Evolutionary conservation across 164 flowering plant species (phyloP).

Genomic region (Litsea cubeba): DNA sequence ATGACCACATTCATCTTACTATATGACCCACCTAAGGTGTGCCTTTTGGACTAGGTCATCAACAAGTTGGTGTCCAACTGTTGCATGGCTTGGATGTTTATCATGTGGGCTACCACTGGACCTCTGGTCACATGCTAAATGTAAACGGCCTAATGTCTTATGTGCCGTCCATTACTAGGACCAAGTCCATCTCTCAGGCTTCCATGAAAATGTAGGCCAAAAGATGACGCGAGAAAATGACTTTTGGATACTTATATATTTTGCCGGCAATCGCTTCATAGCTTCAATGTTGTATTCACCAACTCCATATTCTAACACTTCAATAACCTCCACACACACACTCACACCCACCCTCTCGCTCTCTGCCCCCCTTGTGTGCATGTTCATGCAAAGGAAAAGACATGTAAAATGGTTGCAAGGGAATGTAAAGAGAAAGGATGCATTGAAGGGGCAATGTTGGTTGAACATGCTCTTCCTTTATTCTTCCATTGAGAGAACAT

Average conservation of each 20-base stretch:
- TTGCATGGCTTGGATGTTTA: neutral
- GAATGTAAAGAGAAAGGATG: neutral
- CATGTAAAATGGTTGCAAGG: neutral
- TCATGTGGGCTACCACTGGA: neutral
- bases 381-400: neutral
- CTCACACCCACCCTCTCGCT: neutral
- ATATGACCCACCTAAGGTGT: neutral
- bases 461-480: neutral
- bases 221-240: neutral
- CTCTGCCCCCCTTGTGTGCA: neutral
- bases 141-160: neutral
- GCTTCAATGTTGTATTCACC: neutral
- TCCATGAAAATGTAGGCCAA: neutral
- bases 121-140: neutral
- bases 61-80: neutral
- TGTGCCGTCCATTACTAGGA: neutral
- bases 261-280: neutral
- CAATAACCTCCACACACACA: neutral
- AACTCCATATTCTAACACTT: neutral
- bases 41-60: no score
- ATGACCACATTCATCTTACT: neutral
- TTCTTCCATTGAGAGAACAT: neutral
- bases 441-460: neutral
- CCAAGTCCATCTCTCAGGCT: neutral
- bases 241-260: neutral